phyloP scores from a whole-genome alignment of 2,329 filamentous ascomycete species.

The Aureobasidium sp. region DNA sequence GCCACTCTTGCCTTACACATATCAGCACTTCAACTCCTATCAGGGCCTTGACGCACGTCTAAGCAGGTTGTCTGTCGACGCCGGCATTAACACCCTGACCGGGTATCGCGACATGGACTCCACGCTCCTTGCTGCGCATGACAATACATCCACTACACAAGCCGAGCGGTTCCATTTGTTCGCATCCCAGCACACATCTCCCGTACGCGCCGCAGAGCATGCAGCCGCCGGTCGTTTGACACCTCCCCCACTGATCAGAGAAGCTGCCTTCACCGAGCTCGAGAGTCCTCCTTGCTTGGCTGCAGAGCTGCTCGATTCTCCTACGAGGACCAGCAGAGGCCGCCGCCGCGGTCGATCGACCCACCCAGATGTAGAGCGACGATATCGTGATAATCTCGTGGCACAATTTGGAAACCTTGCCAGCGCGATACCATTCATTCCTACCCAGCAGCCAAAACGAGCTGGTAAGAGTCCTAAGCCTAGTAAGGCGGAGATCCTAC shows the following conservation, averaged over 20 bases:
- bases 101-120: background rate
- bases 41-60: background rate
- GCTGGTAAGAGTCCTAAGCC: background rate
- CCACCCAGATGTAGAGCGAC: background rate
- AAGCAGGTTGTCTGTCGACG: background rate
- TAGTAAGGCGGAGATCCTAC: background rate
- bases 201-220: background rate
- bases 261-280: background rate
- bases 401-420: background rate
- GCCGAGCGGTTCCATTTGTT: background rate
- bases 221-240: background rate
- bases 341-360: background rate
- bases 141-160: background rate
- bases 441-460: background rate
- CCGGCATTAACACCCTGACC: background rate
- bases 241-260: background rate
- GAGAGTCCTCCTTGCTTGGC: background rate
- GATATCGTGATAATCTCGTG: constrained; percentile 1
- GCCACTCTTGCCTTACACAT: background rate
- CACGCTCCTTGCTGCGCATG: background rate
- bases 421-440: background rate
- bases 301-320: background rate
- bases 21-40: background rate
- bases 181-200: background rate
- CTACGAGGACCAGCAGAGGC: background rate